phyloP scores from a whole-genome alignment of 176 grass and related monocot genomes.

The Zea mays region DNA sequence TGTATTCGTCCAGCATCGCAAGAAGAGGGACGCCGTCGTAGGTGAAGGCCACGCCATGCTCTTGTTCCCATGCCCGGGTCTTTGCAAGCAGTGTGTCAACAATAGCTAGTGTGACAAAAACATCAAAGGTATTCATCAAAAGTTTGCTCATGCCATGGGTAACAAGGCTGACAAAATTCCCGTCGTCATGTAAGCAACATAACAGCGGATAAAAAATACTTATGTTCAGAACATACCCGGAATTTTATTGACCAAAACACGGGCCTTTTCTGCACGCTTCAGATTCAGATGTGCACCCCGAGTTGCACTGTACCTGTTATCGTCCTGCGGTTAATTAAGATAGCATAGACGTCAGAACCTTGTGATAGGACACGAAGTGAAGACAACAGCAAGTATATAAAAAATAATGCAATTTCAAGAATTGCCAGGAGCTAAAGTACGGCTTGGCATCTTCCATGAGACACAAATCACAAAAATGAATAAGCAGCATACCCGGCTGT shows the following conservation, averaged over 20 bases:
- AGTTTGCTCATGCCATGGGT: neutral
- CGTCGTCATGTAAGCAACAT: constrained; percentile 5
- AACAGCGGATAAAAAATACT: too few relatives aligned
- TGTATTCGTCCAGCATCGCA: constrained; percentile 92
- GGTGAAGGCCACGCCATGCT: constrained; percentile 50
- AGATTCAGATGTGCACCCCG: constrained; percentile 97
- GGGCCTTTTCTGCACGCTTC: constrained; percentile 92
- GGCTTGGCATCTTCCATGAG: constrained; percentile 13
- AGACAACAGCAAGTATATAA: neutral
- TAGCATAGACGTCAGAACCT: constrained; percentile 11
- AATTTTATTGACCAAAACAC: constrained; percentile 87
- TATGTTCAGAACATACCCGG: constrained; percentile 55
- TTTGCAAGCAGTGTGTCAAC: constrained; percentile 78
- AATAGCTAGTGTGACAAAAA: constrained; percentile 46
- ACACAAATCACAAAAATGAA: constrained; percentile 27
- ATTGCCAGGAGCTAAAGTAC: neutral
- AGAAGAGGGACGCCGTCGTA: constrained; percentile 82
- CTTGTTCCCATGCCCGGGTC: constrained; percentile 75
- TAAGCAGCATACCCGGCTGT: constrained; percentile 59
- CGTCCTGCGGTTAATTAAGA: constrained; percentile 57
- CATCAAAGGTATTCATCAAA: constrained; percentile 6
- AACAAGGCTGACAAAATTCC: neutral
- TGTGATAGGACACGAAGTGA: neutral
- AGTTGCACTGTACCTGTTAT: constrained; percentile 90
- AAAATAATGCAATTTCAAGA: neutral